Conservation (phyloP, 257 asterid species). For the Nicotiana benthamiana region DNA sequence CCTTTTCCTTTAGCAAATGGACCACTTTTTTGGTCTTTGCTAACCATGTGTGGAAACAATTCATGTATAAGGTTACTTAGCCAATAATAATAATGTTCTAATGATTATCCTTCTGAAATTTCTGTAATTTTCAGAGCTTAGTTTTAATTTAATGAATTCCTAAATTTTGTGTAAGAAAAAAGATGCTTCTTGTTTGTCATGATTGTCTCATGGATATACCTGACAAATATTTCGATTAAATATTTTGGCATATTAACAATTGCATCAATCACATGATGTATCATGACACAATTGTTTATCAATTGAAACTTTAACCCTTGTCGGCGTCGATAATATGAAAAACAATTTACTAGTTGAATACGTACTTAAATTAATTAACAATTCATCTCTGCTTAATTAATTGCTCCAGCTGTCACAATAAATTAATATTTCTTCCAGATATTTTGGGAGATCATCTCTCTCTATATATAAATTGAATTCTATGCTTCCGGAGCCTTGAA, state of each 20-base stretch:
- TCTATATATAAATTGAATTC: too few species aligned
- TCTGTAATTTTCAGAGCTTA: background rate
- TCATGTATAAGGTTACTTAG: too few species aligned
- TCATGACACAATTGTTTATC: background rate
- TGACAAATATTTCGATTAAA: background rate
- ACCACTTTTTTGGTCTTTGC: background rate
- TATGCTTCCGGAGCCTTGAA: too few species aligned
- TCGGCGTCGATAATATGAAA: background rate
- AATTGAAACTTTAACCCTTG: background rate
- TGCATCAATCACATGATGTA: background rate
- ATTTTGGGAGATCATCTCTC: background rate
- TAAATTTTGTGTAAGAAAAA: background rate
- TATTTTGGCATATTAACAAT: background rate
- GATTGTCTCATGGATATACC: background rate
- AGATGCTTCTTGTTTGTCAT: background rate
- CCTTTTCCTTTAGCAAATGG: background rate
- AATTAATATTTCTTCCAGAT: background rate
- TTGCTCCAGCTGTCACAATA: background rate
- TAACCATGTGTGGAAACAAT: background rate
- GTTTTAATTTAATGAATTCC: background rate
- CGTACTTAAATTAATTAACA: background rate
- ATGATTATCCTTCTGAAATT: background rate
- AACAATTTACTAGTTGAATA: background rate
- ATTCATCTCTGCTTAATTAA: background rate
- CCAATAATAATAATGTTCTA: too few species aligned